Base-by-base conservation (phyloP, 75 land plant genomes). In the Selaginella moellendorffii region DNA sequence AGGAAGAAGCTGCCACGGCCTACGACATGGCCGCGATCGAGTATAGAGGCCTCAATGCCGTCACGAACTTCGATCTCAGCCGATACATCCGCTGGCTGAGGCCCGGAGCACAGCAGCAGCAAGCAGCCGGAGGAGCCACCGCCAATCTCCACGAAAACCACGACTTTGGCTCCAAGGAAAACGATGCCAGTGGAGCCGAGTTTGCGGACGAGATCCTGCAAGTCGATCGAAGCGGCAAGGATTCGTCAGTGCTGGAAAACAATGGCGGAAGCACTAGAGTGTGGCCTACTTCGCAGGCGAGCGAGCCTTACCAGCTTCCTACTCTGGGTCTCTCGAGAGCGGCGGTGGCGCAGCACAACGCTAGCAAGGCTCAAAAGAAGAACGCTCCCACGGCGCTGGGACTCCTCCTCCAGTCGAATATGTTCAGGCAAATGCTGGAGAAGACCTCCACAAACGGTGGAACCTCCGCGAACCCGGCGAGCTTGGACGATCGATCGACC, bases 401-500 rank as follows among this genome's bases (percentile, higher is more conserved):
- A 18, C 75, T 81, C 18, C 62, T 81, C 1, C 67, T 81, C 10
- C 83, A 81, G 24, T 81, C 83, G 0, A 46, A 70, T 0, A 78
- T 71, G 62, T 75, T 81, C 56, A 78, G 72, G 63, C 77, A 78
- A 29, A 75, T 78, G 78, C 71, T 78, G 67, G 76, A 75, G 64
- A 69, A 36, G 46, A 36, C 46, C 46, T 36, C 46, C 46, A 36
- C n/a, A n/a, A n/a, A n/a, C n/a, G n/a, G n/a, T n/a, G n/a, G n/a
- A n/a, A n/a, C n/a, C n/a, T n/a, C n/a, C n/a, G n/a, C n/a, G n/a
- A n/a, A n/a, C n/a, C n/a, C n/a, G n/a, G n/a, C n/a, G n/a, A n/a
- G n/a, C n/a, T n/a, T n/a, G n/a, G n/a, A n/a, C n/a, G n/a, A n/a
- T n/a, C n/a, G n/a, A n/a, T n/a, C n/a, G n/a, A n/a, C n/a, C n/a